Conservation (phyloP, 345 rosid genomes). For the Reutealis trisperma region DNA sequence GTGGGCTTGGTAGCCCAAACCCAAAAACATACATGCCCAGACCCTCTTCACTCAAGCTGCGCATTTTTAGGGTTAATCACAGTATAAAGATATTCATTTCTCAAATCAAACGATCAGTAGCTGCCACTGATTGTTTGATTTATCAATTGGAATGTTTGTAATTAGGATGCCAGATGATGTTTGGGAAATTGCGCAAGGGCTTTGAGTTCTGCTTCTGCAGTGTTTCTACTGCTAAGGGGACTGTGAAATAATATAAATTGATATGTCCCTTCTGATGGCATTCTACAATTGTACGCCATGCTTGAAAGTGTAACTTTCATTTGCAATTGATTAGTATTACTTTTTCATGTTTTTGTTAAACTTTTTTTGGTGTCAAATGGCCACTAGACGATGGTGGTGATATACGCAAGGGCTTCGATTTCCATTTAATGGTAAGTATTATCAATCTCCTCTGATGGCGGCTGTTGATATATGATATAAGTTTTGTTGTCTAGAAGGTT, state of each 20-base stretch:
- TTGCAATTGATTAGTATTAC: too few relatives aligned
- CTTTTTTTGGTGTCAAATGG: not conserved
- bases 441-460: not conserved
- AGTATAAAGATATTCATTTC: too few relatives aligned
- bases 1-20: not conserved
- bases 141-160: not conserved
- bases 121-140: not conserved
- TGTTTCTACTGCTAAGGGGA: not conserved
- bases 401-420: not conserved
- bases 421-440: not conserved
- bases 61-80: too few relatives aligned
- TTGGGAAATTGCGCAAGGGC: slow-evolving; percentile 43
- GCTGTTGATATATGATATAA: too few relatives aligned
- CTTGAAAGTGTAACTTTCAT: too few relatives aligned
- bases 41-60: too few relatives aligned
- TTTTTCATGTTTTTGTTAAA: too few relatives aligned
- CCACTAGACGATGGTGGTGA: not conserved
- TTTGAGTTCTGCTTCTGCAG: slow-evolving; percentile 33
- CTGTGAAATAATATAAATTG: slow-evolving; percentile 16
- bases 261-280: not conserved
- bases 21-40: too few relatives aligned
- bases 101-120: too few relatives aligned
- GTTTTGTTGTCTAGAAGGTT: too few relatives aligned
- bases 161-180: slow-evolving; percentile 25
- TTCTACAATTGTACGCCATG: too few relatives aligned